Evolutionary conservation across 1,284 basidiomycete genomes (phyloP).

Genomic region (Leccinum fuscescens): DNA sequence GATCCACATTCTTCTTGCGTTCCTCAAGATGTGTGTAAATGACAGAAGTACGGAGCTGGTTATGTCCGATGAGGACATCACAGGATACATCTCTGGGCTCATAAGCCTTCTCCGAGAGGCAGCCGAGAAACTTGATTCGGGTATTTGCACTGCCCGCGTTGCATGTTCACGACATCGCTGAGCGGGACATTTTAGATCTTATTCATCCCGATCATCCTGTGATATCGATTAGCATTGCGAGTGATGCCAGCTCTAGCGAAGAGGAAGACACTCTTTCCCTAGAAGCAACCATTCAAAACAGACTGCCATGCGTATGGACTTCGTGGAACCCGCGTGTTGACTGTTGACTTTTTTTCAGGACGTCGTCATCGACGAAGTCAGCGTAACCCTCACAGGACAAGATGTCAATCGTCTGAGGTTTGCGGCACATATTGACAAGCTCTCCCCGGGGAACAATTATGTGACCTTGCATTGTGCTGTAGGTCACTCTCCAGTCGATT

Average conservation of each 20-base stretch:
- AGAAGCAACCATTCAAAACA: conserved; percentile 57
- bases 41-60: conserved; percentile 53
- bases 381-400: conserved; percentile 50
- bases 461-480: conserved; percentile 69
- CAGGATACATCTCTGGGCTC: conserved; percentile 52
- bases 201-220: conserved; percentile 66
- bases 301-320: conserved; percentile 64
- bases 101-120: conserved; percentile 50
- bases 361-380: conserved; percentile 50
- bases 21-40: conserved; percentile 64
- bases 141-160: conserved; percentile 36
- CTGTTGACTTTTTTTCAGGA: conserved; percentile 35
- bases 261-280: conserved; percentile 66
- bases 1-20: conserved; percentile 68
- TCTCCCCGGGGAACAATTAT: conserved; percentile 55
- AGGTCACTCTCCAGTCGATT: conserved; percentile 29
- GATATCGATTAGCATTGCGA: conserved; percentile 49
- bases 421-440: conserved; percentile 33
- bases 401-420: conserved; percentile 59
- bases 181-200: conserved; percentile 48
- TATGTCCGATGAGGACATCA: conserved; percentile 48
- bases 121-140: conserved; percentile 52
- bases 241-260: conserved; percentile 48
- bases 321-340: conserved; percentile 4
- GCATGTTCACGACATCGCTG: conserved; percentile 3